These are phyloP conservation scores for Daedalea quercina DNA, from an alignment of 768 basidiomycete species.

Conservation along the genomic window DNA sequence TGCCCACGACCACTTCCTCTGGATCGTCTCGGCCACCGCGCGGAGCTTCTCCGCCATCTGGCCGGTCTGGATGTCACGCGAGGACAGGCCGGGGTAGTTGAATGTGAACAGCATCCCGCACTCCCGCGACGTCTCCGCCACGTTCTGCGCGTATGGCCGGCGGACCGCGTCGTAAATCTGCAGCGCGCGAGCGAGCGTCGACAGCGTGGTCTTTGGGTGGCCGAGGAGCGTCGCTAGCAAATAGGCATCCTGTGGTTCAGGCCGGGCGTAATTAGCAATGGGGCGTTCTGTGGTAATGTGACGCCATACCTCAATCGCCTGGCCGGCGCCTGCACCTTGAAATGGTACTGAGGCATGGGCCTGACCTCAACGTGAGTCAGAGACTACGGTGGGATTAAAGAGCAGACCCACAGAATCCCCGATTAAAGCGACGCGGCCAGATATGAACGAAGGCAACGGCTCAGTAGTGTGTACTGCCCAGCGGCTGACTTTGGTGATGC, in stretches of 20 bases:
- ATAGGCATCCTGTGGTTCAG: slow-evolving; percentile 30
- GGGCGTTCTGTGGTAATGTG: background rate
- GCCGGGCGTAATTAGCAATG: background rate
- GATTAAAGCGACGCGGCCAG: slow-evolving; percentile 43
- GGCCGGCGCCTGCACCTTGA: slow-evolving; percentile 39
- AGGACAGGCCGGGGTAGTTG: slow-evolving; percentile 17
- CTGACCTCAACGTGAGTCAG: background rate
- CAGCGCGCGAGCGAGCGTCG: slow-evolving; percentile 17
- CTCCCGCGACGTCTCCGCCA: slow-evolving; percentile 20
- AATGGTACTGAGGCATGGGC: slow-evolving; percentile 37
- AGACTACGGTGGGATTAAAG: background rate
- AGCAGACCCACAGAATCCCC: slow-evolving; percentile 31
- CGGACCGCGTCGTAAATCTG: slow-evolving; percentile 26
- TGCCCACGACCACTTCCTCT: slow-evolving; percentile 55
- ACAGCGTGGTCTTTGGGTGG: slow-evolving; percentile 25
- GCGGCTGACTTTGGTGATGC: background rate
- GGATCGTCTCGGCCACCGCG: slow-evolving; percentile 34
- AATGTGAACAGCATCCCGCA: slow-evolving; percentile 23
- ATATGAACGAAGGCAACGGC: slow-evolving; percentile 43
- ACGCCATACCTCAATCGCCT: slow-evolving; percentile 33
- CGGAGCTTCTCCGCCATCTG: slow-evolving; percentile 28
- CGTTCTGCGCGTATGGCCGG: slow-evolving; percentile 21
- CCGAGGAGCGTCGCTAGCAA: slow-evolving; percentile 35
- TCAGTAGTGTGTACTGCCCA: slow-evolving; percentile 62
- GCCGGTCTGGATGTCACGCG: slow-evolving; percentile 14